Conservation (phyloP, 805 yeast genomes). For the Nakazawaea anatomiae region DNA sequence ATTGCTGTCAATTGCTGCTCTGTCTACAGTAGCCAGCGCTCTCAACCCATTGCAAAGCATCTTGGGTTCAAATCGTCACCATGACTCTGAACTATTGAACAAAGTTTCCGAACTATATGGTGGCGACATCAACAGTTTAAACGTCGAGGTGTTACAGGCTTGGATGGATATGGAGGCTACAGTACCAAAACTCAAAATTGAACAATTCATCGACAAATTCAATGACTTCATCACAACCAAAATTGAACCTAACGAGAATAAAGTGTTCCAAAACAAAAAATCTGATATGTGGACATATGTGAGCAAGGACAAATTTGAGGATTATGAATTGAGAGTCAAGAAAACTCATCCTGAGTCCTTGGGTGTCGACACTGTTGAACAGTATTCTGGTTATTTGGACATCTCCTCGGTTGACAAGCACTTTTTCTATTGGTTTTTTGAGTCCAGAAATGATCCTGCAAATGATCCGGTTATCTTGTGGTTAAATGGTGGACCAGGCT, state of each 20-base stretch:
- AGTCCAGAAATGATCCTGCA: constrained; percentile 81
- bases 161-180: constrained; percentile 29
- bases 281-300: constrained; percentile 4
- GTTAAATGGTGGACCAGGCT: constrained; percentile 96
- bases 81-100: background rate
- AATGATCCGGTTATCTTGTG: constrained; percentile 83
- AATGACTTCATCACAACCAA: background rate
- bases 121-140: constrained; percentile 16
- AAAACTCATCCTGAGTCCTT: constrained; percentile 54
- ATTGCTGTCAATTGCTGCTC: background rate
- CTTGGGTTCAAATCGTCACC: background rate
- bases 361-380: constrained; percentile 79
- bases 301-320: constrained; percentile 23
- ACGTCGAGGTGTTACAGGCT: constrained; percentile 20
- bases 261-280: background rate
- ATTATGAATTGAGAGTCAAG: constrained; percentile 55
- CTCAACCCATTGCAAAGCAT: constrained; percentile 2
- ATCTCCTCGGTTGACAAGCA: constrained; percentile 77
- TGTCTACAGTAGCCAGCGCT: background rate
- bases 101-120: constrained; percentile 5
- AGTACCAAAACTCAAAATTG: constrained; percentile 9
- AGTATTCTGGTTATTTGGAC: constrained; percentile 82
- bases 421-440: constrained; percentile 77
- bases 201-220: constrained; percentile 9
- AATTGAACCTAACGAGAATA: background rate